Conservation (phyloP, 1,284 basidiomycete species). For the Takashimella tepidaria region DNA sequence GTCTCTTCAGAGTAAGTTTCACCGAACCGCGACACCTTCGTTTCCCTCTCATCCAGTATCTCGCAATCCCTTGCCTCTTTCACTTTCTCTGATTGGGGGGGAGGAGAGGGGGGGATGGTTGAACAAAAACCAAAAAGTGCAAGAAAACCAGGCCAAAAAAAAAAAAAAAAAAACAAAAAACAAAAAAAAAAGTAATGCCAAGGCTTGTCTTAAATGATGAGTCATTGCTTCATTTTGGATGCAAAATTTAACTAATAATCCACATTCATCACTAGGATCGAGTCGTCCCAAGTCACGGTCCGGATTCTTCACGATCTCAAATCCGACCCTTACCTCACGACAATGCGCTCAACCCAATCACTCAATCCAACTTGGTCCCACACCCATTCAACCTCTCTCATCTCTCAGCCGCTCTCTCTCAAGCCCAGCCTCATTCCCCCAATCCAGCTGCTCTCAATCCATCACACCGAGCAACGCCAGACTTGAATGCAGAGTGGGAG, state of each 20-base stretch:
- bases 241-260: too few species aligned
- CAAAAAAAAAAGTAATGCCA: too few species aligned
- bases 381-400: slow-evolving; percentile 46
- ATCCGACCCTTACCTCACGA: background rate
- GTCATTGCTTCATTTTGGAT: too few species aligned
- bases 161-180: too few species aligned
- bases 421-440: slow-evolving; percentile 9
- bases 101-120: too few species aligned
- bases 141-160: too few species aligned
- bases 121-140: background rate
- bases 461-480: slow-evolving; percentile 3
- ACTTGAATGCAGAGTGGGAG: slow-evolving; percentile 13
- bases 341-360: background rate
- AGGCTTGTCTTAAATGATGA: too few species aligned
- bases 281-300: slow-evolving; percentile 15
- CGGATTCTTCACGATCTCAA: slow-evolving; percentile 6
- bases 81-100: too few species aligned
- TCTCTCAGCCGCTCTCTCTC: slow-evolving; percentile 33
- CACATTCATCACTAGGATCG: too few species aligned
- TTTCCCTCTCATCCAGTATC: background rate
- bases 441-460: background rate
- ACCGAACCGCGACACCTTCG: background rate
- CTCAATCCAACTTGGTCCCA: slow-evolving; percentile 5
- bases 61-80: too few species aligned
- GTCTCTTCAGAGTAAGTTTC: slow-evolving; percentile 52